A percentile compares a stretch with the other conserved stretches of the same genome.
These are phyloP conservation scores for Citrus glauca DNA, from an alignment of 345 rosid genomes.

Conservation along the genomic window DNA sequence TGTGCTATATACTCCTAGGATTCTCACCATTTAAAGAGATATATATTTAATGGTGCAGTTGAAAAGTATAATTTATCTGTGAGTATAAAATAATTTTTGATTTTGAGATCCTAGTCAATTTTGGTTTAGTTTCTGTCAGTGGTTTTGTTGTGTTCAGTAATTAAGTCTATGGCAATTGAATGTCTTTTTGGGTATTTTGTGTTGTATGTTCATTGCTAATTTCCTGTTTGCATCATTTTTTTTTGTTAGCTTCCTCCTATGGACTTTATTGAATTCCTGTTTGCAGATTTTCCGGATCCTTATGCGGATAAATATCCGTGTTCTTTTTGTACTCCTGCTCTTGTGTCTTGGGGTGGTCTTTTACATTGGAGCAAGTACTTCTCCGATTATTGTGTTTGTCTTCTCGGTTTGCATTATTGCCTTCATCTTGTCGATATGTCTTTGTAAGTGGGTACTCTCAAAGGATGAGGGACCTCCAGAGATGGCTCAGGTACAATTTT, in stretches of 20 bases:
- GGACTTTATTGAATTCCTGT: not conserved
- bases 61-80: not conserved
- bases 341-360: conserved; percentile 70
- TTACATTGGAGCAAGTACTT: conserved; percentile 87
- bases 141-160: not conserved
- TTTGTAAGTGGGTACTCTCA: conserved; percentile 90
- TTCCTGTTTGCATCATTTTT: not conserved
- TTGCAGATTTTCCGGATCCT: conserved; percentile 80
- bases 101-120: not conserved
- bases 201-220: not conserved
- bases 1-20: not conserved
- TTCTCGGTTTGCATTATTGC: conserved; percentile 77
- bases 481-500: conserved; percentile 73
- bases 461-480: conserved; percentile 99
- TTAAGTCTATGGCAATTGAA: not conserved
- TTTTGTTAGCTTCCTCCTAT: not conserved
- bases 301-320: conserved; percentile 77
- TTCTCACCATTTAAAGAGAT: not conserved
- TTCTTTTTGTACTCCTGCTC: conserved; percentile 61
- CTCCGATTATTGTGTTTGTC: conserved; percentile 91
- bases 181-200: not conserved
- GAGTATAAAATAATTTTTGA: not conserved
- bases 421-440: conserved; percentile 73
- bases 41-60: not conserved
- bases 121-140: not conserved